A percentile compares a stretch with the other conserved stretches of the same genome.
Evolutionary conservation across 768 basidiomycete species (phyloP).

Genomic region (Auricularia sp.): DNA sequence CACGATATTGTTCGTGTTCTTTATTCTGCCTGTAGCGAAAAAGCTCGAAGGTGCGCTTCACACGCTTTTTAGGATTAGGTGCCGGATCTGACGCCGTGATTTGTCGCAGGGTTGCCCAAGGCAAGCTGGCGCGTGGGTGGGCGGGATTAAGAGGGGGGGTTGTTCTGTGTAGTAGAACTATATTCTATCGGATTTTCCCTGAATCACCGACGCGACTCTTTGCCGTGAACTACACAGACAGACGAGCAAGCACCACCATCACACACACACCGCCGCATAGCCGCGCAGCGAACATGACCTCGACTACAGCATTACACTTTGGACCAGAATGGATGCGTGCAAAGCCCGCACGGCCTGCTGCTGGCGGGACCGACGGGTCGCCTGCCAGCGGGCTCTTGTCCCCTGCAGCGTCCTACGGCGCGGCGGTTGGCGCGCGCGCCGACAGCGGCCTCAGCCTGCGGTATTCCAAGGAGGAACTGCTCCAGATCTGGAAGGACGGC

Average conservation of each 20-base stretch:
- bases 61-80: neutral
- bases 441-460: conserved; percentile 34
- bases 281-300: neutral
- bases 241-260: neutral
- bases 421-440: neutral
- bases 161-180: neutral
- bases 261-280: neutral
- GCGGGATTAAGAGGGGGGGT: neutral
- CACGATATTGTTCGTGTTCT: conserved; percentile 58
- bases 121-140: neutral
- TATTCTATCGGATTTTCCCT: neutral
- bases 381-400: neutral
- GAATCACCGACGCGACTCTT: neutral
- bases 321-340: conserved; percentile 90
- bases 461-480: conserved; percentile 78
- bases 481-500: conserved; percentile 74
- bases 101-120: neutral
- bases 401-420: neutral
- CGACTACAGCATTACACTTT: conserved; percentile 70
- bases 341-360: conserved; percentile 49
- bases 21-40: conserved; percentile 75
- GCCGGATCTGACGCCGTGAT: neutral
- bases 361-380: conserved; percentile 15
- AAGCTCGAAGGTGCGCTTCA: conserved; percentile 67
- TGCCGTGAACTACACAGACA: neutral